Conservation (phyloP, 192 early-diverging fungal species). For the Anaeromyces robustus region DNA sequence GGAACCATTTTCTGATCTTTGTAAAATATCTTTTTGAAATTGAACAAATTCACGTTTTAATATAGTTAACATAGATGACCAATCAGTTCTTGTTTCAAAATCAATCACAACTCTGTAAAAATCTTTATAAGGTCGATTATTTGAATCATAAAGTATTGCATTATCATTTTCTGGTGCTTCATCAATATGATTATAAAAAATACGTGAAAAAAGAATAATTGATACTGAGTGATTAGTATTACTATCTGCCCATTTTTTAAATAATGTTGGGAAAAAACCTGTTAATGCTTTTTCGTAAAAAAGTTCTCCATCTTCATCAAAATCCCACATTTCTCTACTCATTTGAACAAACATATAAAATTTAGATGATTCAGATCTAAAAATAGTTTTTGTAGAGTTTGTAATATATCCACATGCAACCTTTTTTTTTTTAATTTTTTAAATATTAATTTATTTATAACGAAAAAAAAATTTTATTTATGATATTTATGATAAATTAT, state of each 20-base stretch:
- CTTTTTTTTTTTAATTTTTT: slow-evolving; percentile 13
- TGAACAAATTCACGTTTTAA: slow-evolving; percentile 62
- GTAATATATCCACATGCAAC: slow-evolving; percentile 65
- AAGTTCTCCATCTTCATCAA: slow-evolving; percentile 91
- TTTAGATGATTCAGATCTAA: slow-evolving; percentile 85
- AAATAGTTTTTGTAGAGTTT: slow-evolving; percentile 64
- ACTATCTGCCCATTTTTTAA: slow-evolving; percentile 62
- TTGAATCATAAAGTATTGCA: background rate
- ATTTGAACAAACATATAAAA: slow-evolving; percentile 93
- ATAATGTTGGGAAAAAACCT: slow-evolving; percentile 77
- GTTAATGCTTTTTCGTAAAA: slow-evolving; percentile 86
- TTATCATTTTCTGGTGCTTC: background rate
- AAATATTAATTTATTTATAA: too few species aligned
- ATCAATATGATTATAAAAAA: slow-evolving; percentile 39
- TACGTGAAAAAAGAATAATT: slow-evolving; percentile 81
- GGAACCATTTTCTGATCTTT: slow-evolving; percentile 16
- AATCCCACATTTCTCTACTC: slow-evolving; percentile 94
- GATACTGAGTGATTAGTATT: slow-evolving; percentile 90
- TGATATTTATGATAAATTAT: too few species aligned
- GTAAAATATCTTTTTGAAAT: slow-evolving; percentile 52
- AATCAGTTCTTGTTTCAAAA: slow-evolving; percentile 70
- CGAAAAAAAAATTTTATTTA: too few species aligned
- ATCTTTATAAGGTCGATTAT: slow-evolving; percentile 62
- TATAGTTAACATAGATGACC: slow-evolving; percentile 40
- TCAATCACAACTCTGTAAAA: slow-evolving; percentile 91